These are phyloP conservation scores for Suhomyces kunorum DNA, from an alignment of 1,139 yeast genomes.

Conservation along the genomic window DNA sequence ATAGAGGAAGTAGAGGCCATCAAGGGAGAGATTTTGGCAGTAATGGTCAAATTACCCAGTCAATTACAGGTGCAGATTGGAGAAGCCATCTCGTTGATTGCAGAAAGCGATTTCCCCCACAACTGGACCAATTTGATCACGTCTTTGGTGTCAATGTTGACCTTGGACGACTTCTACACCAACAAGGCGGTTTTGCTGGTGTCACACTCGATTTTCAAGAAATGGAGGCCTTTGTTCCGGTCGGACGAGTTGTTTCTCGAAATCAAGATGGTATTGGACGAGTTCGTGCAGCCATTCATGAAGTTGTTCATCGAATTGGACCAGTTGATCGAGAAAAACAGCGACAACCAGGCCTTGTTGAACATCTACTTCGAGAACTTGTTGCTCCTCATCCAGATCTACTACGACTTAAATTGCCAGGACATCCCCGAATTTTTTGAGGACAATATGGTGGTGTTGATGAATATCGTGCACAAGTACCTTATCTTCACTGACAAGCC, in stretches of 20 bases:
- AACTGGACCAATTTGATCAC: slow-evolving; percentile 82
- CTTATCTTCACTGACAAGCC: slow-evolving; percentile 58
- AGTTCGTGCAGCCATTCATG: slow-evolving; percentile 82
- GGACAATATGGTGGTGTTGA: slow-evolving; percentile 76
- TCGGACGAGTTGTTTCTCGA: slow-evolving; percentile 88
- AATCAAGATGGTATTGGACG: slow-evolving; percentile 81
- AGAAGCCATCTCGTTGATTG: slow-evolving; percentile 88
- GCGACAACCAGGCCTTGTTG: slow-evolving; percentile 47
- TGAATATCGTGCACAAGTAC: slow-evolving; percentile 82
- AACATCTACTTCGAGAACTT: slow-evolving; percentile 67
- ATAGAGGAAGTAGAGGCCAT: slow-evolving; percentile 63
- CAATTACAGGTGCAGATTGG: slow-evolving; percentile 87
- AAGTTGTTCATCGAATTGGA: slow-evolving; percentile 68
- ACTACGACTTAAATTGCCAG: slow-evolving; percentile 93
- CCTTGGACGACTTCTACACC: slow-evolving; percentile 63
- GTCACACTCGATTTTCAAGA: slow-evolving; percentile 91
- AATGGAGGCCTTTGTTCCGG: slow-evolving; percentile 95
- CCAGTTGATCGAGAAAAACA: slow-evolving; percentile 54
- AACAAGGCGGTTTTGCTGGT: slow-evolving; percentile 88
- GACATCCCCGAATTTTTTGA: slow-evolving; percentile 98
- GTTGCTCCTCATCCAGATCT: slow-evolving; percentile 72
- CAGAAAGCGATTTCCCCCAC: slow-evolving; percentile 94
- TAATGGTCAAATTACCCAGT: slow-evolving; percentile 80
- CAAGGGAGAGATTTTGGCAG: slow-evolving; percentile 72
- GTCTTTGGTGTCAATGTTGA: slow-evolving; percentile 66